phyloP scores from a whole-genome alignment of 768 basidiomycete genomes.

The Botryobasidium botryosum region DNA sequence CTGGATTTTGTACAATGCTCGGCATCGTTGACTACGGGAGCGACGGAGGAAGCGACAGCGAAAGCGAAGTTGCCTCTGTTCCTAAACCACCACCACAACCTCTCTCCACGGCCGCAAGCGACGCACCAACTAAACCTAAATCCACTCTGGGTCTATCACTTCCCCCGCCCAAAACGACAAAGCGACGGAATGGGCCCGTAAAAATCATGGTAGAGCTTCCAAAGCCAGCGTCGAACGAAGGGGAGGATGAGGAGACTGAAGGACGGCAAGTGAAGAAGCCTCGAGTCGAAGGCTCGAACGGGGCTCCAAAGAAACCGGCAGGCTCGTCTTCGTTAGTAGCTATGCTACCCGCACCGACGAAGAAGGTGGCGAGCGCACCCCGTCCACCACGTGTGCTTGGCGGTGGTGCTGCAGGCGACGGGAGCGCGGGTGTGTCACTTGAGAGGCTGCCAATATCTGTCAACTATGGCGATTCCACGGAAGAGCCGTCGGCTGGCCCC shows the following conservation, averaged over 20 bases:
- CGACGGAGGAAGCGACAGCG: constrained; percentile 15
- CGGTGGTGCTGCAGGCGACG: not conserved
- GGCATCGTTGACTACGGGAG: constrained; percentile 17
- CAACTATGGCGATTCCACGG: not conserved
- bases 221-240: too few species aligned
- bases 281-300: not conserved
- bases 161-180: constrained; percentile 1
- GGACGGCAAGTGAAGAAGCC: constrained; percentile 8
- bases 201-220: constrained; percentile 13
- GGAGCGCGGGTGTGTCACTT: not conserved
- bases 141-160: not conserved
- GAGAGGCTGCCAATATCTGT: not conserved
- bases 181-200: constrained; percentile 11
- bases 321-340: constrained; percentile 11
- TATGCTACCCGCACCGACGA: constrained; percentile 14
- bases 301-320: constrained; percentile 3
- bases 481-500: not conserved
- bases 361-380: constrained; percentile 5
- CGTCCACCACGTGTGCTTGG: constrained; percentile 3
- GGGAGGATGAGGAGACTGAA: constrained; percentile 8
- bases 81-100: constrained; percentile 1
- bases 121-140: not conserved
- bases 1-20: constrained; percentile 7
- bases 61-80: not conserved
- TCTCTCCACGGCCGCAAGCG: constrained; percentile 1